Conservation (phyloP, 306 rosid genomes). For the Glycyrrhiza uralensis region DNA sequence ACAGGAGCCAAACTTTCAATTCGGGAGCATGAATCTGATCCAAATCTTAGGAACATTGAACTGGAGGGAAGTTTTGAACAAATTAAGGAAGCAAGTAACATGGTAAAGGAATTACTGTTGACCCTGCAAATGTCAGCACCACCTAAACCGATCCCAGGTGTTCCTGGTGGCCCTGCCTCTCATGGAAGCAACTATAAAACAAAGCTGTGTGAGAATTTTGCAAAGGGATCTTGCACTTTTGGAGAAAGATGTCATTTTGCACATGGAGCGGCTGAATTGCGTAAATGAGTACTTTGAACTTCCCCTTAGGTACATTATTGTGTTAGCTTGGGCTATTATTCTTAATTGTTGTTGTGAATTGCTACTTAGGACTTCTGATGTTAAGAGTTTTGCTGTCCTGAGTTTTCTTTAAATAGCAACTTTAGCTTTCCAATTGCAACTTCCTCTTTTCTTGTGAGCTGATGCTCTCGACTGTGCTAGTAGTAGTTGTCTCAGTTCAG, state of each 20-base stretch:
- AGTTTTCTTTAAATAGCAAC: slow-evolving; percentile 20
- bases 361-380: slow-evolving; percentile 33
- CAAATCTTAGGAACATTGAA: slow-evolving; percentile 80
- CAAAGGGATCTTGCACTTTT: slow-evolving; percentile 89
- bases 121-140: slow-evolving; percentile 62
- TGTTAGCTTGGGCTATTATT: slow-evolving; percentile 30
- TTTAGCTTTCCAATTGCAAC: slow-evolving; percentile 11
- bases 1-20: slow-evolving; percentile 94
- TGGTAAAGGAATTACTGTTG: slow-evolving; percentile 72
- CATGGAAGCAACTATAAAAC: slow-evolving; percentile 76
- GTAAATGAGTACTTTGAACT: slow-evolving; percentile 51
- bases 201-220: slow-evolving; percentile 86
- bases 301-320: slow-evolving; percentile 1
- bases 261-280: slow-evolving; percentile 80
- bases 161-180: slow-evolving; percentile 43
- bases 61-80: slow-evolving; percentile 94
- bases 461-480: background rate
- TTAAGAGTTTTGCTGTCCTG: slow-evolving; percentile 34
- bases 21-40: slow-evolving; percentile 83
- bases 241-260: slow-evolving; percentile 98
- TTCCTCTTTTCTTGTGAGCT: background rate
- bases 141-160: slow-evolving; percentile 42
- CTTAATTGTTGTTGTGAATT: slow-evolving; percentile 35
- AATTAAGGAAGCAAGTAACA: slow-evolving; percentile 79
- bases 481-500: background rate